Base-by-base conservation (phyloP, 805 yeast species). In the Saccharomycopsis amapae region DNA sequence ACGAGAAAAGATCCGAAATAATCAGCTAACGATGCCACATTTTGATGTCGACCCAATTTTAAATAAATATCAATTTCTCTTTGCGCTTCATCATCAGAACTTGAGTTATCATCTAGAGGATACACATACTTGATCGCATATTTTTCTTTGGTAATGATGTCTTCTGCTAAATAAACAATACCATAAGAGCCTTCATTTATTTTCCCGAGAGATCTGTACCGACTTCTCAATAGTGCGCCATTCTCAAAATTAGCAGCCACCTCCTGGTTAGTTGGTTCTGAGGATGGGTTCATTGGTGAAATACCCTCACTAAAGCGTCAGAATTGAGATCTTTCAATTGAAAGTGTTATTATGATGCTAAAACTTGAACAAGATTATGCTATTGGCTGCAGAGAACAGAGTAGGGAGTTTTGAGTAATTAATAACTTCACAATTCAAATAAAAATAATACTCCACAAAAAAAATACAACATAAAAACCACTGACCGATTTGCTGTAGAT, bases 141-240 rank as follows among this genome's bases (percentile, higher is more conserved):
- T 40, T 84, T 64, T 45, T 68, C 66, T 32, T 67, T 63, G 22
- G 72, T 69, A 19, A 55, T 53, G 3, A 63, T 55, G 61, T 90
- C 96, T 56, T 78, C 79, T 7, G 96, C 97, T 22, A 90, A 71
- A 2, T 94, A 79, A 6, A 90, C 97, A 39, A 84, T 75, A 42
- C 97, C 97, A 62, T 86, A 90, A 0, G 97, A 86, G 25, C 97
- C 97, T 62, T 86, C 89, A 58, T 89, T 85, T 49, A 90, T 76
- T 58, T 80, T 85, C 48, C 76, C 78, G 19, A 87, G 70, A 55
- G 81, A 81, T 48, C 68, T 66, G 65, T 87, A 90, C 46, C 84
- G 69, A 45, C 69, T 69, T 49, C 79, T 73, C 46, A 86, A 67
- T 38, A 83, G 68, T 17, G 67, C 67, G 40, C 75, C 73, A 35